phyloP scores from a whole-genome alignment of 2,329 filamentous ascomycete genomes.

The Mariannaea elegans region DNA sequence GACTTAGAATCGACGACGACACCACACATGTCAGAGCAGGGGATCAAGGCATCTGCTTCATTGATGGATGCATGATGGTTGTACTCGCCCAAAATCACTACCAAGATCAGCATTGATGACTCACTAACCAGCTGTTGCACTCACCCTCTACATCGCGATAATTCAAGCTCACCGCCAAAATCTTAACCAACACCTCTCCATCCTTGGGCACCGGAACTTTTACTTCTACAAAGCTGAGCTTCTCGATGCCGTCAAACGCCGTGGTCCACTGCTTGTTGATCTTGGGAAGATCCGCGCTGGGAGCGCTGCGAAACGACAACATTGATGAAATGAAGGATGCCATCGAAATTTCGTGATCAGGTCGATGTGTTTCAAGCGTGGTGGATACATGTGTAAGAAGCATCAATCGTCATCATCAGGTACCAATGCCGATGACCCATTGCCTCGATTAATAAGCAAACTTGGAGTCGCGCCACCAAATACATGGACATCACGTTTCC shows the following conservation, averaged over 20 bases:
- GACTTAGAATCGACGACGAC: conserved; percentile 59
- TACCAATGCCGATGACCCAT: background rate
- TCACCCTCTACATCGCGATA: conserved; percentile 60
- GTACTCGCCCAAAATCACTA: conserved; percentile 73
- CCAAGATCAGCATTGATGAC: background rate
- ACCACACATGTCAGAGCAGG: conserved; percentile 77
- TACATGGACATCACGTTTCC: too few relatives aligned
- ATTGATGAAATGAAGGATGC: conserved; percentile 34
- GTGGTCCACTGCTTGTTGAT: conserved; percentile 63
- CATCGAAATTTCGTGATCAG: conserved; percentile 22
- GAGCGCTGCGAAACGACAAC: conserved; percentile 29
- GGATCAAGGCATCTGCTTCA: conserved; percentile 58
- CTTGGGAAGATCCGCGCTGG: conserved; percentile 29
- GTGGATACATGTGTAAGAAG: background rate
- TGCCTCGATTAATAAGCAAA: background rate
- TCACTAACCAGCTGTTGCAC: too few relatives aligned
- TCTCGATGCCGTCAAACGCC: conserved; percentile 63
- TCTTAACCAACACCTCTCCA: conserved; percentile 61
- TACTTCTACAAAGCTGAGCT: conserved; percentile 55
- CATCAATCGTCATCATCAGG: background rate
- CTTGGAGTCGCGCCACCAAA: too few relatives aligned
- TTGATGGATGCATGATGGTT: conserved; percentile 67
- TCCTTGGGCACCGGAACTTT: conserved; percentile 57
- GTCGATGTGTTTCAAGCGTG: background rate
- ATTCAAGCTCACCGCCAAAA: conserved; percentile 58